Conservation (phyloP, 2,329 filamentous ascomycete genomes). For the Davidsoniella eucalypti region DNA sequence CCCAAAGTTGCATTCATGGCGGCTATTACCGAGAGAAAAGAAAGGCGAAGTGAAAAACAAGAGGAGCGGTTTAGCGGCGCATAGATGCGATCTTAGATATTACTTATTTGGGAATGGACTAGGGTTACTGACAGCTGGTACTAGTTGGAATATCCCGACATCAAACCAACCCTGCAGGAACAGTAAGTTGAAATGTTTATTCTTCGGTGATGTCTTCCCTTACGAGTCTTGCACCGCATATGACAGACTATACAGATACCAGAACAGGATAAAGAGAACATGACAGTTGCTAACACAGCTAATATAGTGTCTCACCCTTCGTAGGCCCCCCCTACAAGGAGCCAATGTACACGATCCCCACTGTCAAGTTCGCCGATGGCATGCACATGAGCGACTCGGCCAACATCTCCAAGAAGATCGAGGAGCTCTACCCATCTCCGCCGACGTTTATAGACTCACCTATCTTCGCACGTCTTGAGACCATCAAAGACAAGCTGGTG, state of each 20-base stretch:
- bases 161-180: constrained; percentile 37
- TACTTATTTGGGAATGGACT: background rate
- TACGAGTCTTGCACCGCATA: too few relatives aligned
- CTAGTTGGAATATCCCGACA: constrained; percentile 47
- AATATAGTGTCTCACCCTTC: constrained; percentile 26
- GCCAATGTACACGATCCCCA: constrained; percentile 36
- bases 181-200: constrained; percentile 25
- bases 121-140: background rate
- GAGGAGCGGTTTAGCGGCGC: background rate
- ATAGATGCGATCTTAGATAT: background rate
- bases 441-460: constrained; percentile 40
- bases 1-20: too few relatives aligned
- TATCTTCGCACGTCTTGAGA: constrained; percentile 27
- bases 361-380: constrained; percentile 37
- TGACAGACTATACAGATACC: too few relatives aligned
- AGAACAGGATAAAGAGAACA: too few relatives aligned
- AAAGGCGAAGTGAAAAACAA: too few relatives aligned
- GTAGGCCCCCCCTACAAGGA: constrained; percentile 12
- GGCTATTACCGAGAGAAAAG: background rate
- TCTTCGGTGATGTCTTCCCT: background rate
- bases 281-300: background rate
- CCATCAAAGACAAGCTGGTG: constrained; percentile 18
- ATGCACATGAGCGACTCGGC: constrained; percentile 47
- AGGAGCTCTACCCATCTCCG: constrained; percentile 40
- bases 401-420: constrained; percentile 41